These are phyloP conservation scores for Camelina sativa DNA, from an alignment of 345 rosid species.

Conservation along the genomic window DNA sequence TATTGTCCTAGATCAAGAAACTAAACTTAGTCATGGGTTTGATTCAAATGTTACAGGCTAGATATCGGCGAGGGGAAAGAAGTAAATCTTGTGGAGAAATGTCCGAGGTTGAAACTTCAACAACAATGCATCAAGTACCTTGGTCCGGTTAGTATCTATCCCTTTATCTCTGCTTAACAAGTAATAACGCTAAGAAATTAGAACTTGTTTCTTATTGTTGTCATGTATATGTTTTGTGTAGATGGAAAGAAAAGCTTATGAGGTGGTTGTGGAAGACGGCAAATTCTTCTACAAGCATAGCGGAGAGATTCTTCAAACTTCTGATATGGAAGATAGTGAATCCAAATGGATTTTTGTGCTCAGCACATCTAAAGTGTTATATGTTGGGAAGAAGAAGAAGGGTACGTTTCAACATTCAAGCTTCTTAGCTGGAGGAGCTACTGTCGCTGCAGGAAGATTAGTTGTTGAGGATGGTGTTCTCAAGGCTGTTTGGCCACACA, in stretches of 20 bases:
- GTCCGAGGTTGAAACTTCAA: constrained; percentile 78
- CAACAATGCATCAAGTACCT: constrained; percentile 95
- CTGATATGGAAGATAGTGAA: constrained; percentile 45
- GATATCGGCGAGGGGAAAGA: constrained; percentile 96
- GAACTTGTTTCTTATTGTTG: constrained; percentile 28
- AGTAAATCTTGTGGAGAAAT: constrained; percentile 70
- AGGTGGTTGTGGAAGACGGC: constrained; percentile 74
- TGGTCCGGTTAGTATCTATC: constrained; percentile 69
- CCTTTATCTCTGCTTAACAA: constrained; percentile 6
- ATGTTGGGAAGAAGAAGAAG: constrained; percentile 81
- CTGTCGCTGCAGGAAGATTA: constrained; percentile 82
- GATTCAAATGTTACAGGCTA: constrained; percentile 62
- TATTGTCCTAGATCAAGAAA: constrained; percentile 13
- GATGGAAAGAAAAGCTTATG: constrained; percentile 87
- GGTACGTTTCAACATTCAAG: constrained; percentile 93
- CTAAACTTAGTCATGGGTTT: constrained; percentile 22
- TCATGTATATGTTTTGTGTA: constrained; percentile 37
- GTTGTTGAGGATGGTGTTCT: constrained; percentile 65
- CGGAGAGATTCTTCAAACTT: constrained; percentile 65
- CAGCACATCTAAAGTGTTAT: constrained; percentile 70
- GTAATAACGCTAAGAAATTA: constrained; percentile 11
- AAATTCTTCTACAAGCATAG: constrained; percentile 68
- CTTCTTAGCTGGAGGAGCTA: constrained; percentile 93
- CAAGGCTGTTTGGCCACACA: constrained; percentile 98
- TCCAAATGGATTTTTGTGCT: constrained; percentile 96